Evolutionary conservation across 192 early-diverging fungal genomes (phyloP).

Genomic region (Dissophora globulifera): DNA sequence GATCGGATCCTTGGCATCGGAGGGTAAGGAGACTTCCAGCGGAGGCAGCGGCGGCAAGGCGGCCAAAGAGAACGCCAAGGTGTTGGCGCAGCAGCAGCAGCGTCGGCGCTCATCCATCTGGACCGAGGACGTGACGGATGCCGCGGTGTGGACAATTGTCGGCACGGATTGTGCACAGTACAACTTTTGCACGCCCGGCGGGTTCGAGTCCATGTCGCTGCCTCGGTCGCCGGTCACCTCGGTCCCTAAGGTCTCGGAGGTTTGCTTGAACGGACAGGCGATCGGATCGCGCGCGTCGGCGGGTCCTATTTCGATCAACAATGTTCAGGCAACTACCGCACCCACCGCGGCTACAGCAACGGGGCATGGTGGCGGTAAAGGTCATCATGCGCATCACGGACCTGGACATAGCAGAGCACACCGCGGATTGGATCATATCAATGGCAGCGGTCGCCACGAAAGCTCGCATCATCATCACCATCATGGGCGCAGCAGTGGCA

Average conservation of each 20-base stretch:
- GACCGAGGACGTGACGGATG: constrained; percentile 88
- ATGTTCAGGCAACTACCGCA: too few species aligned
- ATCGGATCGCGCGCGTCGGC: constrained; percentile 8
- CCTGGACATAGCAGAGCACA: constrained; percentile 23
- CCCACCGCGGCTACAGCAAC: too few species aligned
- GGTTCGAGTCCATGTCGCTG: constrained; percentile 41
- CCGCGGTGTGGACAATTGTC: constrained; percentile 93
- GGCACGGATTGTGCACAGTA: constrained; percentile 74
- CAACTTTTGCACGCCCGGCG: constrained; percentile 64
- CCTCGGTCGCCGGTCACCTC: constrained; percentile 48
- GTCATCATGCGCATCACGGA: too few species aligned
- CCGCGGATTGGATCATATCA: constrained; percentile 14
- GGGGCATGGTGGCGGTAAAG: too few species aligned
- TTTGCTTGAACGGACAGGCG: constrained; percentile 23
- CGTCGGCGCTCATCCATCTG: constrained; percentile 59
- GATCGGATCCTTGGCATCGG: background rate
- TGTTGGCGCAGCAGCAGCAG: constrained; percentile 32
- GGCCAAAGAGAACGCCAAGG: constrained; percentile 31
- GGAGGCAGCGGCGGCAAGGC: too few species aligned
- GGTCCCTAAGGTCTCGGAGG: constrained; percentile 31
- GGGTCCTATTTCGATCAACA: constrained; percentile 35
- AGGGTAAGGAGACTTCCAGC: constrained; percentile 30
- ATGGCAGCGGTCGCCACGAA: background rate
- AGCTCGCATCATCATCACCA: constrained; percentile 2
- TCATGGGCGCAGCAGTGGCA: constrained; percentile 20